Evolutionary conservation across 2,329 filamentous ascomycete species (phyloP).

Genomic region (Ceratocystis ficicola): DNA sequence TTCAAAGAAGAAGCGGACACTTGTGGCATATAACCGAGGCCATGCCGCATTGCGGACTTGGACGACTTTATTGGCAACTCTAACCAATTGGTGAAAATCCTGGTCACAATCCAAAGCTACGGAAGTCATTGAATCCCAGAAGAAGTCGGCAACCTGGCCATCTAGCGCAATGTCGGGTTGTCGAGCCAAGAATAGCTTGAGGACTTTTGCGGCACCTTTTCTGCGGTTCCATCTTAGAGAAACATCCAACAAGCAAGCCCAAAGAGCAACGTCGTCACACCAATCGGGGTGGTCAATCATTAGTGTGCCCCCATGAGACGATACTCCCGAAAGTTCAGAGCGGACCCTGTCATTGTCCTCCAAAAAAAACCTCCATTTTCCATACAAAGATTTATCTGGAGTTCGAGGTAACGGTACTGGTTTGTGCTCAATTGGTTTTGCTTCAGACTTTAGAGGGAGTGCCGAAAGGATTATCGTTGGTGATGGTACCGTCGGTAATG

Average conservation of each 20-base stretch:
- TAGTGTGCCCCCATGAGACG: neutral
- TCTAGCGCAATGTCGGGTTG: constrained; percentile 17
- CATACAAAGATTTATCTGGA: constrained; percentile 15
- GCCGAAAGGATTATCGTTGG: neutral
- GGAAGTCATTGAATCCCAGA: constrained; percentile 19
- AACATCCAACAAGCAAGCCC: constrained; percentile 19
- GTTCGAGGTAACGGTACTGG: neutral
- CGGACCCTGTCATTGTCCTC: constrained; percentile 18
- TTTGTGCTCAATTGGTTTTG: neutral
- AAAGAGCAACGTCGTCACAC: constrained; percentile 18
- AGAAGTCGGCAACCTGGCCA: constrained; percentile 17
- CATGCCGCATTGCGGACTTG: constrained; percentile 28
- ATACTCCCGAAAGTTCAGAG: constrained; percentile 6
- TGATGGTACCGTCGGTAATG: neutral
- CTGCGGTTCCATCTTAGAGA: constrained; percentile 17
- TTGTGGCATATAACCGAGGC: constrained; percentile 40
- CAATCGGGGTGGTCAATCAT: constrained; percentile 18
- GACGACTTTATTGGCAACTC: neutral
- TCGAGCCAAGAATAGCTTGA: constrained; percentile 14
- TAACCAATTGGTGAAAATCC: constrained; percentile 6
- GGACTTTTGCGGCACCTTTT: constrained; percentile 13
- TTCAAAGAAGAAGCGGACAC: constrained; percentile 35
- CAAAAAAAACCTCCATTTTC: constrained; percentile 18
- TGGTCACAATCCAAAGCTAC: constrained; percentile 14
- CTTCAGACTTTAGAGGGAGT: neutral